phyloP scores from a whole-genome alignment of 108 stramenopile species.

The Epithemia pelagica region DNA sequence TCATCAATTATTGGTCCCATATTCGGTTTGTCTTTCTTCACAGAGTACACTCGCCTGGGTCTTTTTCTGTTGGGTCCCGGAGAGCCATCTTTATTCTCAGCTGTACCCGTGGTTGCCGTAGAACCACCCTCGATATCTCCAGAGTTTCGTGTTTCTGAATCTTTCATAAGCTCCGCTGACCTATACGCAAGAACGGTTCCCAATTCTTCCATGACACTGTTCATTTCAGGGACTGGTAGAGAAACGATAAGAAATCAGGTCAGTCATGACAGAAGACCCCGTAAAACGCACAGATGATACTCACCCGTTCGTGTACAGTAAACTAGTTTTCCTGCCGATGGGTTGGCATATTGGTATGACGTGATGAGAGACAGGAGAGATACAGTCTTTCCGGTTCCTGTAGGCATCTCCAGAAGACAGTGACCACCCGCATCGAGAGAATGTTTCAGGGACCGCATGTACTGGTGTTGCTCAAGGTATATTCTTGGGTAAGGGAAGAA shows the following conservation, averaged over 20 bases:
- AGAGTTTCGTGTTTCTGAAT: slow-evolving; percentile 1
- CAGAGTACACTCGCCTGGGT: slow-evolving; percentile 27
- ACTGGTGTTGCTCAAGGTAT: slow-evolving; percentile 98
- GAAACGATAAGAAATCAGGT: not conserved
- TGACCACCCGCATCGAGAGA: slow-evolving; percentile 96
- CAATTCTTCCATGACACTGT: slow-evolving; percentile 95
- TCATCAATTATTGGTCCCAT: slow-evolving; percentile 63
- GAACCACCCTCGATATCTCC: slow-evolving; percentile 21
- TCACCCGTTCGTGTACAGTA: slow-evolving; percentile 95
- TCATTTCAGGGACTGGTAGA: slow-evolving; percentile 95
- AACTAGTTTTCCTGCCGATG: slow-evolving; percentile 91
- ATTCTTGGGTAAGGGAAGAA: slow-evolving; percentile 97
- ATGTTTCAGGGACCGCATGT: slow-evolving; percentile 98
- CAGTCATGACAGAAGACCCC: not conserved
- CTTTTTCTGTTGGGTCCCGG: slow-evolving; percentile 17
- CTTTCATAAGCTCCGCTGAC: slow-evolving; percentile 45
- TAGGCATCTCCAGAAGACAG: slow-evolving; percentile 98
- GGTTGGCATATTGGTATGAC: slow-evolving; percentile 92
- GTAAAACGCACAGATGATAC: not conserved
- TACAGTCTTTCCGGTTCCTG: slow-evolving; percentile 72
- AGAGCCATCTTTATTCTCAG: not conserved
- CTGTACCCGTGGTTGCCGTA: not conserved
- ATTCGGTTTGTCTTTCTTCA: slow-evolving; percentile 16
- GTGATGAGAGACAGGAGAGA: slow-evolving; percentile 96
- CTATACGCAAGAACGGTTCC: slow-evolving; percentile 89